Evolutionary conservation across 768 basidiomycete genomes (phyloP).

Genomic region (Cytidiella melzeri): DNA sequence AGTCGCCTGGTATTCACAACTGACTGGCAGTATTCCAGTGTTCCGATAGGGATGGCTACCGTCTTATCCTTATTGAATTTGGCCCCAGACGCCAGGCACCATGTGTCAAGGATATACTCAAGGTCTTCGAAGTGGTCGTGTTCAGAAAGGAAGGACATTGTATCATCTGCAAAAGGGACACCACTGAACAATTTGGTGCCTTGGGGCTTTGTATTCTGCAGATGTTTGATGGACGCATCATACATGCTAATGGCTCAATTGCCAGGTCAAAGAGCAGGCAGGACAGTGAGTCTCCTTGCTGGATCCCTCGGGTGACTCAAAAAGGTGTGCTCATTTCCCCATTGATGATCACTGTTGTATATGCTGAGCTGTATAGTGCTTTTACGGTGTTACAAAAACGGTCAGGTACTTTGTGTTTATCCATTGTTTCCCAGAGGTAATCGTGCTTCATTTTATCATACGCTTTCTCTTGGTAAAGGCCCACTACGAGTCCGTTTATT

Average conservation of each 20-base stretch:
- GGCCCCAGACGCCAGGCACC: conserved; percentile 2
- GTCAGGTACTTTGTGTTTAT: conserved; percentile 2
- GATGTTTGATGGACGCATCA: conserved; percentile 7
- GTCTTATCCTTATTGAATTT: conserved; percentile 6
- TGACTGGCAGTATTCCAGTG: not conserved
- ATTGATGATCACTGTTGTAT: conserved; percentile 12
- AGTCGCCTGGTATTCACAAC: not conserved
- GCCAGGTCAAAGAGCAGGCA: conserved; percentile 17
- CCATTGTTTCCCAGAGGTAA: conserved; percentile 12
- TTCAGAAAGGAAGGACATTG: conserved; percentile 23
- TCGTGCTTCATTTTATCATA: conserved; percentile 15
- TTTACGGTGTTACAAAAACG: conserved; percentile 6
- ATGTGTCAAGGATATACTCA: not conserved
- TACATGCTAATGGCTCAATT: conserved; percentile 15
- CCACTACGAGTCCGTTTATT: conserved; percentile 9
- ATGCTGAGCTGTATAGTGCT: conserved; percentile 11
- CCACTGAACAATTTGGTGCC: conserved; percentile 20
- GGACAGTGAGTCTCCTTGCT: conserved; percentile 18
- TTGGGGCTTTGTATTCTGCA: conserved; percentile 5
- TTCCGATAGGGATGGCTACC: not conserved
- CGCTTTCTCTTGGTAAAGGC: conserved; percentile 19
- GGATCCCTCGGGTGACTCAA: conserved; percentile 11
- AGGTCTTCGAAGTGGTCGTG: not conserved
- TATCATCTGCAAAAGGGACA: conserved; percentile 39
- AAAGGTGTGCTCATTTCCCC: not conserved